phyloP scores from a whole-genome alignment of 257 asterid genomes.

The Marsdenia floribunda region DNA sequence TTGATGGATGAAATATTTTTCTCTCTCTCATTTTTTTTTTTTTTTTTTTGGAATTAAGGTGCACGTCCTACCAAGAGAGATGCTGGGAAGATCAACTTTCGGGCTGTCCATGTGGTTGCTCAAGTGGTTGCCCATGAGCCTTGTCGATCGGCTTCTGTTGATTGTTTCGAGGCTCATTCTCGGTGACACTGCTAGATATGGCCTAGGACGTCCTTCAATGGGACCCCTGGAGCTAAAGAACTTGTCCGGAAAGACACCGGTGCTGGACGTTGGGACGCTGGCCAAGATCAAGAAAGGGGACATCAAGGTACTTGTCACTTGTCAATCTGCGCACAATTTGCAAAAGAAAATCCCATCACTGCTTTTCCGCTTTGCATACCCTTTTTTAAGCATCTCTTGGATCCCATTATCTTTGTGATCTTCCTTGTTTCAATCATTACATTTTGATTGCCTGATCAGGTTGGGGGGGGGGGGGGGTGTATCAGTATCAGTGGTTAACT shows the following conservation, averaged over 20 bases:
- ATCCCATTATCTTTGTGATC: constrained; percentile 8
- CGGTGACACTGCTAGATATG: constrained; percentile 26
- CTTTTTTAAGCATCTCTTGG: not conserved
- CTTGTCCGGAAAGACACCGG: constrained; percentile 27
- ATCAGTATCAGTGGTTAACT: not conserved
- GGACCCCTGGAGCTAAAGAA: constrained; percentile 25
- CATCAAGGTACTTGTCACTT: constrained; percentile 21
- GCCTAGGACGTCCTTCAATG: constrained; percentile 26
- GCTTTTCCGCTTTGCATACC: not conserved
- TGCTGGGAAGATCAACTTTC: constrained; percentile 35
- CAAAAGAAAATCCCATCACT: not conserved
- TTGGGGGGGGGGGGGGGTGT: too few species aligned
- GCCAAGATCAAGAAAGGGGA: constrained; percentile 23
- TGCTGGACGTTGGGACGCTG: constrained; percentile 25
- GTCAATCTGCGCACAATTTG: not conserved
- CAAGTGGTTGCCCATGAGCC: constrained; percentile 32
- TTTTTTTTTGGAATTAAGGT: constrained; percentile 17
- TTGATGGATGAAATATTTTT: not conserved
- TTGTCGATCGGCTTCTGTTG: constrained; percentile 25
- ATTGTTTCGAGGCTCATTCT: constrained; percentile 23
- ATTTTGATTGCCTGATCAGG: not conserved
- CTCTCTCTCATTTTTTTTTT: not conserved
- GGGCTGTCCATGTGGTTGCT: constrained; percentile 38
- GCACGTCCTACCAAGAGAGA: constrained; percentile 32
- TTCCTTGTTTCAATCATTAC: constrained; percentile 10